Conservation (phyloP, 768 basidiomycete species). For the Auriscalpium vulgare region DNA sequence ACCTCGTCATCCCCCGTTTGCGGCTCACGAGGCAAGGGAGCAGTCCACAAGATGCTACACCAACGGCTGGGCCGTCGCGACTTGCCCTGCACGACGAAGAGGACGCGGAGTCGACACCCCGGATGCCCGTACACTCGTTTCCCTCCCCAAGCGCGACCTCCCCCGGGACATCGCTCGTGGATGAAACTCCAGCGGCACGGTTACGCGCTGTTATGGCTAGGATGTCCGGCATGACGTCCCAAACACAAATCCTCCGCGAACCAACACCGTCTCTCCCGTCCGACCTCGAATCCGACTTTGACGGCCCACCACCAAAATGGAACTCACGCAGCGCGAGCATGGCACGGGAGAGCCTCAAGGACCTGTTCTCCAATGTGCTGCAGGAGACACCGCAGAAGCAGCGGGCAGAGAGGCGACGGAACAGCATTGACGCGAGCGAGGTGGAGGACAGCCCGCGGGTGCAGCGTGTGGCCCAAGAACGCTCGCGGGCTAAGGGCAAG, state of each 20-base stretch:
- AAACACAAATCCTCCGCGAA: slow-evolving; percentile 13
- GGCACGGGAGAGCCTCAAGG: slow-evolving; percentile 11
- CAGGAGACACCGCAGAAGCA: slow-evolving; percentile 7
- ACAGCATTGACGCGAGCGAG: slow-evolving; percentile 16
- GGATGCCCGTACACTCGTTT: slow-evolving; percentile 9
- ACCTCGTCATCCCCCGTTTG: slow-evolving; percentile 4
- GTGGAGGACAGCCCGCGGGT: slow-evolving; percentile 16
- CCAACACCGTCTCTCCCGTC: slow-evolving; percentile 11
- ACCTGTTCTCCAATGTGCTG: slow-evolving; percentile 11
- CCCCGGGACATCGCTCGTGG: background rate
- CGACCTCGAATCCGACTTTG: slow-evolving; percentile 15
- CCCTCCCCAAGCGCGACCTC: slow-evolving; percentile 6
- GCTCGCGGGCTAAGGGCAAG: slow-evolving; percentile 12
- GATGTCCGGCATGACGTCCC: slow-evolving; percentile 11
- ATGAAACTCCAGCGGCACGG: slow-evolving; percentile 11
- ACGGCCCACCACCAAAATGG: slow-evolving; percentile 11
- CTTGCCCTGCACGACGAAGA: slow-evolving; percentile 6
- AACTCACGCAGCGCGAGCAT: background rate
- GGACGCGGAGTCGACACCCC: slow-evolving; percentile 13
- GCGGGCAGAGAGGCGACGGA: slow-evolving; percentile 4
- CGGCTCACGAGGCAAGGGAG: slow-evolving; percentile 6
- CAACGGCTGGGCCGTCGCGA: slow-evolving; percentile 13
- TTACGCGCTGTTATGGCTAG: slow-evolving; percentile 12
- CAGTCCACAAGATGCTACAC: slow-evolving; percentile 9
- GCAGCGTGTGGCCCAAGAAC: slow-evolving; percentile 10